phyloP scores from a whole-genome alignment of 2,329 filamentous ascomycete species.

The Cladosporium sphaerospermum region DNA sequence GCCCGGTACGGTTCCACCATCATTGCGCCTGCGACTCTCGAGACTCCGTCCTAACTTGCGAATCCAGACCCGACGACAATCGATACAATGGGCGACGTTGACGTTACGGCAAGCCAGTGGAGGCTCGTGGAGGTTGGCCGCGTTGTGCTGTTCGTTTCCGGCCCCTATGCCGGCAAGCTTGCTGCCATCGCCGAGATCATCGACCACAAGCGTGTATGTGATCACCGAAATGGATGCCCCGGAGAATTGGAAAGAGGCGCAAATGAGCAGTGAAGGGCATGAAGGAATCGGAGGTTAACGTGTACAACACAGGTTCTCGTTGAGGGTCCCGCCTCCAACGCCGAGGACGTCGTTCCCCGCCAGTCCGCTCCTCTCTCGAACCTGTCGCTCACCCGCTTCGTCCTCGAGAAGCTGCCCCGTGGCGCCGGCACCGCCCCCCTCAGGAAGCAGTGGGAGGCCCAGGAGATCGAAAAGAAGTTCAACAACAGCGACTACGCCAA shows the following conservation, averaged over 20 bases:
- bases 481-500: constrained; percentile 87
- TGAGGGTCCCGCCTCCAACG: constrained; percentile 82
- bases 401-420: constrained; percentile 79
- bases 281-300: constrained; percentile 10
- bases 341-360: constrained; percentile 74
- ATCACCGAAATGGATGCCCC: constrained; percentile 7
- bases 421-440: constrained; percentile 75
- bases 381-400: constrained; percentile 82
- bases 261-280: constrained; percentile 6
- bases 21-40: background rate
- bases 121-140: constrained; percentile 98
- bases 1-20: background rate
- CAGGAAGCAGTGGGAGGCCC: constrained; percentile 84
- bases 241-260: background rate
- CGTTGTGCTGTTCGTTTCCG: constrained; percentile 83
- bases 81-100: constrained; percentile 28
- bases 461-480: constrained; percentile 90
- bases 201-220: constrained; percentile 99
- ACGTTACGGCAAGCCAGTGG: constrained; percentile 57
- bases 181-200: constrained; percentile 98
- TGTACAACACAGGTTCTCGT: constrained; percentile 69
- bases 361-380: constrained; percentile 77
- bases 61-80: constrained; percentile 12
- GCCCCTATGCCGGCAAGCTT: constrained; percentile 76
- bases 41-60: background rate